phyloP scores from a whole-genome alignment of 129 eudicot genomes.

The Escallonia rubra region DNA sequence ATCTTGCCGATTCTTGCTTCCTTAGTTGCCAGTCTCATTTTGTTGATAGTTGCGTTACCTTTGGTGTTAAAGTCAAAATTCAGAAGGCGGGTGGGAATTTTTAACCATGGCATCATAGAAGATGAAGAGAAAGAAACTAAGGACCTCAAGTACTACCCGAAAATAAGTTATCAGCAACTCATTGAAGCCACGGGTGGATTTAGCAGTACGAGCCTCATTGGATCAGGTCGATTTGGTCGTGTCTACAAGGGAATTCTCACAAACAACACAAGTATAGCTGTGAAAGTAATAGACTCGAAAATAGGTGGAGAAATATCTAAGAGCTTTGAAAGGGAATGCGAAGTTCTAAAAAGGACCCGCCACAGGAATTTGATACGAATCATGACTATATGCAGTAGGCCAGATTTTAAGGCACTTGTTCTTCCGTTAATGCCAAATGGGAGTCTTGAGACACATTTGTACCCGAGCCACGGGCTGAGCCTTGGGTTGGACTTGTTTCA shows the following conservation, averaged over 20 bases:
- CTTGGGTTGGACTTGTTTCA: conserved; percentile 50
- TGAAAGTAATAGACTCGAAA: conserved; percentile 46
- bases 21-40: conserved; percentile 31
- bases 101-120: conserved; percentile 13
- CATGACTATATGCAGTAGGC: conserved; percentile 65
- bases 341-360: conserved; percentile 58
- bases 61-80: conserved; percentile 32
- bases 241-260: conserved; percentile 73
- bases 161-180: conserved; percentile 58
- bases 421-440: conserved; percentile 80
- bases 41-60: conserved; percentile 35
- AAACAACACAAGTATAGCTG: conserved; percentile 68
- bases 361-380: conserved; percentile 78
- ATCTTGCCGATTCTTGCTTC: conserved; percentile 35
- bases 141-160: conserved; percentile 39
- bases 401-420: conserved; percentile 85
- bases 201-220: conserved; percentile 45
- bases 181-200: conserved; percentile 75
- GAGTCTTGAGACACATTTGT: conserved; percentile 74
- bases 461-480: conserved; percentile 37
- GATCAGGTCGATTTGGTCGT: conserved; percentile 68
- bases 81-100: conserved; percentile 22
- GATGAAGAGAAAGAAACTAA: conserved; percentile 32
- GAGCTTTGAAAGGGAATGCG: conserved; percentile 78
- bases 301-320: conserved; percentile 21